Evolutionary conservation across 805 yeast species (phyloP).

Genomic region (Millerago galiae): DNA sequence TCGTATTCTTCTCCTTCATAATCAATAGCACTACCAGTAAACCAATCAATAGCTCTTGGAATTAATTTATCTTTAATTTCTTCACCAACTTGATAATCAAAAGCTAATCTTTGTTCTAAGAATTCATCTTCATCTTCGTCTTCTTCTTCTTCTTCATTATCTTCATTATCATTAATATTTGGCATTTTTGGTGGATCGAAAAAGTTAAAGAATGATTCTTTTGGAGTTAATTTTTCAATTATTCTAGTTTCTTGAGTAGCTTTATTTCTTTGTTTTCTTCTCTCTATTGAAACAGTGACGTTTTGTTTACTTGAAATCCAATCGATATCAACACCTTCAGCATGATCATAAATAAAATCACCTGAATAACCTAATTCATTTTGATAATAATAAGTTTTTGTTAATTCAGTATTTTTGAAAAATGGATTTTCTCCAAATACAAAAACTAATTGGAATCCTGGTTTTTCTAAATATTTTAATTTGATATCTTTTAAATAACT

Average conservation of each 20-base stretch:
- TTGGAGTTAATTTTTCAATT: conserved; percentile 89
- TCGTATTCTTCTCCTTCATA: conserved; percentile 57
- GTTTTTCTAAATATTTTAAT: conserved; percentile 71
- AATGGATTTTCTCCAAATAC: conserved; percentile 71
- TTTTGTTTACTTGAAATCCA: conserved; percentile 80
- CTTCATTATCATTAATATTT: conserved; percentile 20
- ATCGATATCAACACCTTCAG: conserved; percentile 80
- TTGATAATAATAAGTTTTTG: conserved; percentile 89
- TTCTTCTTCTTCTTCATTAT: conserved; percentile 44
- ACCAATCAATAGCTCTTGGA: conserved; percentile 98
- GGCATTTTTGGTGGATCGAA: conserved; percentile 88
- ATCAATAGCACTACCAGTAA: conserved; percentile 93
- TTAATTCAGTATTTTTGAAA: conserved; percentile 64
- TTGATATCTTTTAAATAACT: conserved; percentile 61
- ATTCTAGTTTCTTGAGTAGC: conserved; percentile 95
- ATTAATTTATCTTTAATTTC: conserved; percentile 91
- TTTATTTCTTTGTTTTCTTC: conserved; percentile 96
- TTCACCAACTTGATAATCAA: conserved; percentile 95
- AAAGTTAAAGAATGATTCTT: conserved; percentile 91
- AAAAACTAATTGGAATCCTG: conserved; percentile 86
- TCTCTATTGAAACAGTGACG: conserved; percentile 81
- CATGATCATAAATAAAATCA: conserved; percentile 94
- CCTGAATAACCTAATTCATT: conserved; percentile 92
- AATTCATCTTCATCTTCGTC: conserved; percentile 61
- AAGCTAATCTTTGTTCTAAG: conserved; percentile 76